Evolutionary conservation across 208 protist genomes (phyloP).

Genomic region (Angomonas deanei): DNA sequence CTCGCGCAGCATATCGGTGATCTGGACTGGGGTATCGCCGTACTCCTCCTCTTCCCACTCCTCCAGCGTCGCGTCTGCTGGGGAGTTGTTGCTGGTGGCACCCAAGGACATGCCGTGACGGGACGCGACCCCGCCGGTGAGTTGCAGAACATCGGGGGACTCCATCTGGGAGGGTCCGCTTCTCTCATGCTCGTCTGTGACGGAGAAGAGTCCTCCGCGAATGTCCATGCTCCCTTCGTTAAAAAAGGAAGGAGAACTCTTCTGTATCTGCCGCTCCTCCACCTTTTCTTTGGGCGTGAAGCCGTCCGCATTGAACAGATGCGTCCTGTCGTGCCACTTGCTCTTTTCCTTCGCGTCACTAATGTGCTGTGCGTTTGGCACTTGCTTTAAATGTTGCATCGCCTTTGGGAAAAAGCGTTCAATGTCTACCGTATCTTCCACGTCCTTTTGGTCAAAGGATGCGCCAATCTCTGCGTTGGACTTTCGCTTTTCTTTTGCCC

Average conservation of each 20-base stretch:
- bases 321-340: slow-evolving; percentile 49
- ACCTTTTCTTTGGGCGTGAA: slow-evolving; percentile 10
- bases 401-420: slow-evolving; percentile 64
- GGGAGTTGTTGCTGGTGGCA: slow-evolving; percentile 52
- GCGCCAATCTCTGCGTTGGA: no score
- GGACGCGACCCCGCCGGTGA: slow-evolving; percentile 50
- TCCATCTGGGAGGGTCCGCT: slow-evolving; percentile 11
- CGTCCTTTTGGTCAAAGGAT: slow-evolving; percentile 46
- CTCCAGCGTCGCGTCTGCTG: slow-evolving; percentile 75
- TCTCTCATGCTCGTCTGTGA: not conserved
- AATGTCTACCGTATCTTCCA: slow-evolving; percentile 45
- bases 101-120: slow-evolving; percentile 46
- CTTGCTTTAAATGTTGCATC: slow-evolving; percentile 56
- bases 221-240: slow-evolving; percentile 77
- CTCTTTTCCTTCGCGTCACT: slow-evolving; percentile 25
- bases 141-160: slow-evolving; percentile 70
- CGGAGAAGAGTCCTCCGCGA: slow-evolving; percentile 23
- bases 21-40: slow-evolving; percentile 77
- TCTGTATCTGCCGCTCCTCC: slow-evolving; percentile 13
- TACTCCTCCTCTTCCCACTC: slow-evolving; percentile 29
- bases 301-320: slow-evolving; percentile 56
- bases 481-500: no score
- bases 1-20: slow-evolving; percentile 87
- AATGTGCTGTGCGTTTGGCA: slow-evolving; percentile 14
- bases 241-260: slow-evolving; percentile 51